Conservation (phyloP, 305 asterid genomes). For the Solanum chacoense region DNA sequence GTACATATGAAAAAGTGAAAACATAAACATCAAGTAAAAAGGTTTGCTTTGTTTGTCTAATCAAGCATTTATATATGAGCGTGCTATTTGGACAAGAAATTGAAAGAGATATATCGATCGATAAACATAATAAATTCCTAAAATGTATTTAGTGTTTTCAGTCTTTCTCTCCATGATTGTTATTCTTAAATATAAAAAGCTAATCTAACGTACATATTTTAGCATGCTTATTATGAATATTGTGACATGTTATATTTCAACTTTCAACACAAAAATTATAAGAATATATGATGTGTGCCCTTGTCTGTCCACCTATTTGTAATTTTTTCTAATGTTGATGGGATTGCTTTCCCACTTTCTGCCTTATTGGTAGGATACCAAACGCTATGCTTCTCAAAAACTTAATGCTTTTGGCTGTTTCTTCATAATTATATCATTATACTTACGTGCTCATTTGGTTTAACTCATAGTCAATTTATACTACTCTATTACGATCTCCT, state of each 20-base stretch:
- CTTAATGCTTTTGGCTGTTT: not conserved
- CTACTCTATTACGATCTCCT: not conserved
- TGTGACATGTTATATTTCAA: not conserved
- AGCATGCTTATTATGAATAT: not conserved
- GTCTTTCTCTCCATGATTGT: not conserved
- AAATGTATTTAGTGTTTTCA: not conserved
- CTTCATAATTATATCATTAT: not conserved
- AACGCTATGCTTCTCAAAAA: not conserved
- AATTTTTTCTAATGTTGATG: not conserved
- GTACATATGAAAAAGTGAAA: not conserved
- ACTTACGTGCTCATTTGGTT: not conserved
- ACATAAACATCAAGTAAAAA: not conserved
- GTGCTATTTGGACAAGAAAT: not conserved
- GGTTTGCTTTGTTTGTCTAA: not conserved
- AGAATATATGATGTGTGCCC: not conserved
- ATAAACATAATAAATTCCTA: not conserved
- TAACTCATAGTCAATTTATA: not conserved
- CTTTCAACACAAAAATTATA: not conserved
- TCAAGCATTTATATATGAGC: not conserved
- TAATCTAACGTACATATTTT: not conserved
- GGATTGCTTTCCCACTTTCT: conserved; percentile 1
- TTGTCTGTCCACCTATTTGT: not conserved
- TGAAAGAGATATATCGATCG: not conserved
- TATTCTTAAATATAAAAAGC: not conserved
- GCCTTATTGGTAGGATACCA: conserved; percentile 1